Evolutionary conservation across 192 early-diverging fungal species (phyloP), one percentile per base, ranked within the genome.

Genomic region (Lobulomyces angularis): DNA sequence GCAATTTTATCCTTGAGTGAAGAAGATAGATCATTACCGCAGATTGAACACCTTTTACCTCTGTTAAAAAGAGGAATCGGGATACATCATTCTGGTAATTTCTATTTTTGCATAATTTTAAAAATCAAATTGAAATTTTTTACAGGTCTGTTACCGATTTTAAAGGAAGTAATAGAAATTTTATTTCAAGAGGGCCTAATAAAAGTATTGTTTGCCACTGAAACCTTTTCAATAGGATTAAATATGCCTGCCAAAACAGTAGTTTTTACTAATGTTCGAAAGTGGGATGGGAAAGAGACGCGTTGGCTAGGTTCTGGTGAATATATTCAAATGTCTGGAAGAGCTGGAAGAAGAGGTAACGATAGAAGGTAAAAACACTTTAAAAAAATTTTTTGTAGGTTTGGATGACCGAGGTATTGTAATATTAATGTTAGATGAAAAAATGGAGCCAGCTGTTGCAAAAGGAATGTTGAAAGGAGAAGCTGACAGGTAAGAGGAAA

Each of bases 201-300:
- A 24, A 97, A 97, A 61, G 87, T 88, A n/a, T 61, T 97, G 33
- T 97, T 97, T 78, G 93, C 93, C 18, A 97, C 93, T 2, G 94
- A 97, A 64, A 97, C 94, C 0, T 97, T 97, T 58, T 88, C 94
- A 18, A 97, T 97, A 43, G 94, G 94, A 18, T 63, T 97, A 40
- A 97, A 97, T 67, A 97, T 97, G 94, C 94, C 94, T 17, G 90
- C 94, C 50, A 90, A 88, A 49, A 97, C 94, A 1, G 94, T 97
- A 14, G 88, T 97, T 1, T 97, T 97, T 45, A 93, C 91, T 0
- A 73, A 79, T 36, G 81, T 90, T 3, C 74, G 81, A 37, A 97
- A 97, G 46, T 95, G 74, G 49, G 94, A 97, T 54, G 94, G 94
- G 37, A 81, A 80, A 45, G 79, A 83, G 27, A 69, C 61, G 14